Base-by-base conservation (phyloP, 2,329 filamentous ascomycete genomes). In the Sordariomycetes sp. region DNA sequence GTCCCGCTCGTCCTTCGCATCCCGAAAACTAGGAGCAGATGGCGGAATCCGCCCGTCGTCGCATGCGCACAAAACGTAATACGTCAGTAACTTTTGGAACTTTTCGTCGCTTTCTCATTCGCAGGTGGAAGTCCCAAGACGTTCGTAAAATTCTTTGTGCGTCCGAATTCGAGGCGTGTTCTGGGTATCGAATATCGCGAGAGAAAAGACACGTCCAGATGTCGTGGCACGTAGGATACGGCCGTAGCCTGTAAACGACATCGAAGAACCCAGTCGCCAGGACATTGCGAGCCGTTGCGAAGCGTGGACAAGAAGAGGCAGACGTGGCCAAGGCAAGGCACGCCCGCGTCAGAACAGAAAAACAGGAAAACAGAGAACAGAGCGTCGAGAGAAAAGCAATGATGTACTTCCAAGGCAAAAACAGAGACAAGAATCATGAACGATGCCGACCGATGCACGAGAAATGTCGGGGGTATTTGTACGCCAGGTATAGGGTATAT, bases 401-500 rank as follows among this genome's bases (percentile, higher is more conserved):
- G 59, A 8, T 55, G 62, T 58, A 58, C 50, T 50, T 59, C 55
- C 51, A 61, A 57, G 59, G 25, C 18, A 48, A 64, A 61, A 60
- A 61, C 55, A 55, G 52, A n/a, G 46, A 24, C 46, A 50, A 24
- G n/a, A 50, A 50, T 24, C n/a, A 50, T 66, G 64, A 66, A 58
- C 59, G 67, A 65, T 71, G 69, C 73, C 74, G 73, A 78, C 72
- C 74, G 71, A 78, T 76, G 74, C 72, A 73, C 66, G 73, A 70
- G 66, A 72, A 69, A 67, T 65, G 51, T 53, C 71, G 72, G 69
- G 74, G 77, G 76, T 79, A 81, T 80, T 73, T 76, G 75, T 77
- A 76, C 80, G 77, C 79, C 77, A 81, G 79, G 80, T 83, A 83
- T 83, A 82, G 79, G 80, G 80, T 82, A 83, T 83, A 82, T 83